phyloP scores from a whole-genome alignment of 768 basidiomycete genomes.

The Phylloporus scabripes region DNA sequence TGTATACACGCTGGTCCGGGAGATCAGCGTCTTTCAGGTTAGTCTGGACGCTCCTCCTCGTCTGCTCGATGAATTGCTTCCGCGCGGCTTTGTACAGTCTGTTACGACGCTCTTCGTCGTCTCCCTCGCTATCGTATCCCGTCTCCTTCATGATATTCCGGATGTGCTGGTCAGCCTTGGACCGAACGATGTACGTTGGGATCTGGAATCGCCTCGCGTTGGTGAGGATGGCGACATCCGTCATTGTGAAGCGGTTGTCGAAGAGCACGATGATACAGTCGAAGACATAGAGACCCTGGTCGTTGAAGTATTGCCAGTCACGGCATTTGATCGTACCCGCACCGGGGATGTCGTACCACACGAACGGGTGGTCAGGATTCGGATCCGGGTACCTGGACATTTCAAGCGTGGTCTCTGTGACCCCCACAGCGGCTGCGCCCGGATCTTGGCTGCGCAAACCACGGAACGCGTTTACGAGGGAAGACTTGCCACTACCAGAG shows the following conservation, averaged over 20 bases:
- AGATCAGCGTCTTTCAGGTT: conserved; percentile 19
- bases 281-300: conserved; percentile 33
- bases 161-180: conserved; percentile 34
- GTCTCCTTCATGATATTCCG: conserved; percentile 21
- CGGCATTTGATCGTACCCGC: conserved; percentile 30
- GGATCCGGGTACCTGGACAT: conserved; percentile 25
- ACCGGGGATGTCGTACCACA: conserved; percentile 36
- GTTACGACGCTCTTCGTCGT: conserved; percentile 5
- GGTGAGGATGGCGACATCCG: conserved; percentile 30
- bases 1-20: conserved; percentile 23
- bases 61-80: conserved; percentile 19
- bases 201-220: conserved; percentile 30
- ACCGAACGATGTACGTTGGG: conserved; percentile 33
- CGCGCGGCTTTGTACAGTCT: conserved; percentile 13
- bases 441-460: conserved; percentile 20
- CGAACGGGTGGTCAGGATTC: conserved; percentile 15
- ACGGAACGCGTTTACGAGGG: conserved; percentile 33
- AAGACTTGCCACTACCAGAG: conserved; percentile 34
- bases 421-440: conserved; percentile 25
- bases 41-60: conserved; percentile 13
- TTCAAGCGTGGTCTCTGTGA: conserved; percentile 28
- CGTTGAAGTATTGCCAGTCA: conserved; percentile 35
- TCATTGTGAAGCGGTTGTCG: conserved; percentile 31
- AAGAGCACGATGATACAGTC: conserved; percentile 33
- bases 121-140: conserved; percentile 12